Evolutionary conservation across 2,329 filamentous ascomycete genomes (phyloP).

Genomic region (Fusarium sp.): DNA sequence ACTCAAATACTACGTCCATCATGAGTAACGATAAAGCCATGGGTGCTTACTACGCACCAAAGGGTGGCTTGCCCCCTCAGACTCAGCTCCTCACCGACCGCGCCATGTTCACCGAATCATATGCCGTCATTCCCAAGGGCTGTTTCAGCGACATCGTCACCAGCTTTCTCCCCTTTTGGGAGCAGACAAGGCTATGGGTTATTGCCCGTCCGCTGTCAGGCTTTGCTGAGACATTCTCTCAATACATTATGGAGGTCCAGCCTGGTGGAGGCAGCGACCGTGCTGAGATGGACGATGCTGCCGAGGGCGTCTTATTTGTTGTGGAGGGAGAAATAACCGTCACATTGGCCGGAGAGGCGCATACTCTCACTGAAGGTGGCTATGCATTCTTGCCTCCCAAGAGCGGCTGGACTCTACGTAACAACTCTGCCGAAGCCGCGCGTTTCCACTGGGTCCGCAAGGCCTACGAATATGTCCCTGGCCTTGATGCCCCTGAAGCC

Average conservation of each 20-base stretch:
- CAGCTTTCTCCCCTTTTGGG: slow-evolving; percentile 33
- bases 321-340: slow-evolving; percentile 29
- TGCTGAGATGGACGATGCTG: slow-evolving; percentile 25
- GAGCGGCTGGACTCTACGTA: slow-evolving; percentile 30
- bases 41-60: slow-evolving; percentile 33
- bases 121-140: slow-evolving; percentile 33
- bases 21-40: slow-evolving; percentile 17
- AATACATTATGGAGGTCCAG: slow-evolving; percentile 34
- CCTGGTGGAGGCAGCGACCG: slow-evolving; percentile 30
- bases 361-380: slow-evolving; percentile 19
- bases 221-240: slow-evolving; percentile 33
- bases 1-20: not conserved
- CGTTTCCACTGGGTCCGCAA: slow-evolving; percentile 35
- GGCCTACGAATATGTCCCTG: slow-evolving; percentile 26
- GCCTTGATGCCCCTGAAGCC: slow-evolving; percentile 19
- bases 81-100: slow-evolving; percentile 32
- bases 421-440: slow-evolving; percentile 17
- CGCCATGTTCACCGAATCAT: slow-evolving; percentile 37
- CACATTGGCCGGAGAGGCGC: slow-evolving; percentile 9
- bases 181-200: slow-evolving; percentile 30
- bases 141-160: slow-evolving; percentile 38
- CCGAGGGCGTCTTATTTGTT: slow-evolving; percentile 29
- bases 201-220: slow-evolving; percentile 30
- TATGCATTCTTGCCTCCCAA: slow-evolving; percentile 33
- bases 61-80: slow-evolving; percentile 28